Percentiles rank a stretch among this genome's conserved stretches.
phyloP scores from a whole-genome alignment of 2,329 filamentous ascomycete species.

The Pseudohalonectria lignicola region DNA sequence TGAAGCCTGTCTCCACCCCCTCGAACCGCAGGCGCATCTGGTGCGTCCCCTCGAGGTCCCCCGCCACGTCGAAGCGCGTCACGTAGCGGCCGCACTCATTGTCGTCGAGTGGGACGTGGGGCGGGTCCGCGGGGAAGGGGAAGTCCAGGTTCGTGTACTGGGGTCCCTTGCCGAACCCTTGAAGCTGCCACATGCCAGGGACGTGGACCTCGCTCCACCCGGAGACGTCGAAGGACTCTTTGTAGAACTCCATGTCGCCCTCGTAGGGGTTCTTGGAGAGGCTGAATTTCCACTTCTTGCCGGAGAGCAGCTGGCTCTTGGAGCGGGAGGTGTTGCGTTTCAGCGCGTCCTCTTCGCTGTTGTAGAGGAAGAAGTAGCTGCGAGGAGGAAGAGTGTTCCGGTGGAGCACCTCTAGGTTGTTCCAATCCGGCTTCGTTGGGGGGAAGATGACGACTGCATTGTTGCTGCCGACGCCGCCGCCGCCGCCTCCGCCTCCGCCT shows the following conservation, averaged over 20 bases:
- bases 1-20: slow-evolving; percentile 60
- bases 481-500: too few relatives aligned
- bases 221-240: slow-evolving; percentile 21
- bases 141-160: slow-evolving; percentile 62
- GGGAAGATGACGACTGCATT: slow-evolving; percentile 1
- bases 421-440: slow-evolving; percentile 40
- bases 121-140: slow-evolving; percentile 57
- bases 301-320: slow-evolving; percentile 8
- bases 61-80: slow-evolving; percentile 39
- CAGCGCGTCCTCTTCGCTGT: slow-evolving; percentile 35
- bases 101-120: slow-evolving; percentile 51
- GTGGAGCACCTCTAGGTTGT: slow-evolving; percentile 48
- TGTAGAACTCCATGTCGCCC: slow-evolving; percentile 29
- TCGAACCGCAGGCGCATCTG: slow-evolving; percentile 59
- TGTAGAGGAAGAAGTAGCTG: slow-evolving; percentile 44
- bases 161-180: slow-evolving; percentile 51
- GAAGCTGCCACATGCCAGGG: slow-evolving; percentile 61
- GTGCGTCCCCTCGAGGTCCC: slow-evolving; percentile 25
- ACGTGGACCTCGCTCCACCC: slow-evolving; percentile 44
- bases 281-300: slow-evolving; percentile 36
- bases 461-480: neutral
- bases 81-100: slow-evolving; percentile 55
- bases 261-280: slow-evolving; percentile 32
- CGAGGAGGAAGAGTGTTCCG: slow-evolving; percentile 46
- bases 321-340: slow-evolving; percentile 18